These are phyloP conservation scores for Pulicaria dysenterica DNA, from an alignment of 129 eudicot genomes.

Conservation along the genomic window DNA sequence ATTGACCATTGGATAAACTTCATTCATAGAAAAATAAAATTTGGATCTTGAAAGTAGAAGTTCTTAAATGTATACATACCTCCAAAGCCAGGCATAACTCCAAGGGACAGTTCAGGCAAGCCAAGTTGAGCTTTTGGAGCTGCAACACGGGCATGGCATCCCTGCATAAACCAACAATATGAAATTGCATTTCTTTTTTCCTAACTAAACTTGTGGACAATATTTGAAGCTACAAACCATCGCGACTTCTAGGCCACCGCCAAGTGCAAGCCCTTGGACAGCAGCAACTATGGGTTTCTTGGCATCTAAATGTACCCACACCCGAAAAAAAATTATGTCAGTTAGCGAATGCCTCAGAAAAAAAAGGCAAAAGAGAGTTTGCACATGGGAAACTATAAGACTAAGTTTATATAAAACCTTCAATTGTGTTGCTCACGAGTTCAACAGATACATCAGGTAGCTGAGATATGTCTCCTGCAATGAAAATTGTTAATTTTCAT, in stretches of 20 bases:
- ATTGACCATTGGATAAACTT: slow-evolving; percentile 2
- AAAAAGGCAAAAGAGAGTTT: background rate
- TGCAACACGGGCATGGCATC: slow-evolving; percentile 90
- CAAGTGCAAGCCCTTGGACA: slow-evolving; percentile 94
- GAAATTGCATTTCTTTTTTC: background rate
- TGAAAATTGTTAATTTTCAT: slow-evolving; percentile 8
- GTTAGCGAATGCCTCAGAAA: background rate
- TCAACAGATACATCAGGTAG: slow-evolving; percentile 78
- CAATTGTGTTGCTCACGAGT: slow-evolving; percentile 64
- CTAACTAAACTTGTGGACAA: background rate
- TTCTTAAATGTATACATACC: slow-evolving; percentile 40
- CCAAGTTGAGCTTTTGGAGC: slow-evolving; percentile 87
- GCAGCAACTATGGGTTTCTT: slow-evolving; percentile 95
- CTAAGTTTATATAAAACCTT: slow-evolving; percentile 49
- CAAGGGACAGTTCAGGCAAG: slow-evolving; percentile 92
- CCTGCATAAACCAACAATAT: slow-evolving; percentile 44
- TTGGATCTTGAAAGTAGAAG: background rate
- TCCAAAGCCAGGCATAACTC: slow-evolving; percentile 94
- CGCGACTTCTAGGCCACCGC: slow-evolving; percentile 94
- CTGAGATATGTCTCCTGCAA: slow-evolving; percentile 66
- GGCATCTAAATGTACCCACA: slow-evolving; percentile 48
- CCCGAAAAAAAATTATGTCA: background rate
- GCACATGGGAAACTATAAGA: background rate
- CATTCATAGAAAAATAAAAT: background rate
- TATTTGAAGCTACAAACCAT: slow-evolving; percentile 56